These are phyloP conservation scores for Pichia sp. DNA, from an alignment of 1,139 yeast species.

Conservation along the genomic window DNA sequence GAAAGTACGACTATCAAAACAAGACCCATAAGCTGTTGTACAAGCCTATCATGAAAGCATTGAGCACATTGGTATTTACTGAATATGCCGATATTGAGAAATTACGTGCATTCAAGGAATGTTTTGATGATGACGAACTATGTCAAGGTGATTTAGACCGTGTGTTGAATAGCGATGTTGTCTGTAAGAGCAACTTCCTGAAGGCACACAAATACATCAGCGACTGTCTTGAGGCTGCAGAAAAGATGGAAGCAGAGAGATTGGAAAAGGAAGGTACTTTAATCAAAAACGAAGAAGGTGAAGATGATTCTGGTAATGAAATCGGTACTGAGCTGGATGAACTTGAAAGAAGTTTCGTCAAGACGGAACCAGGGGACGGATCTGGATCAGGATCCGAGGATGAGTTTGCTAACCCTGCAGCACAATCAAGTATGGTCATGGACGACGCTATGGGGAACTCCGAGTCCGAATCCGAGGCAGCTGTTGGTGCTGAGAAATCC, in stretches of 20 bases:
- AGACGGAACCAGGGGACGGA: too few relatives aligned
- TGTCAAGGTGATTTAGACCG: constrained; percentile 29
- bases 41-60: constrained; percentile 52
- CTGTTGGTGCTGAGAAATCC: too few relatives aligned
- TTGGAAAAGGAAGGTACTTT: constrained; percentile 8
- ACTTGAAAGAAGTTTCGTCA: not conserved
- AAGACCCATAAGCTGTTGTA: constrained; percentile 42
- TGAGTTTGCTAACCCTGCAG: not conserved
- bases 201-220: constrained; percentile 25
- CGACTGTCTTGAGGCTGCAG: constrained; percentile 26
- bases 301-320: constrained; percentile 1
- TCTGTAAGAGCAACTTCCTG: constrained; percentile 22
- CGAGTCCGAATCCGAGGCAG: not conserved
- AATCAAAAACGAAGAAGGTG: constrained; percentile 10
- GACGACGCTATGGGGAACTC: not conserved
- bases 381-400: too few relatives aligned
- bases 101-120: constrained; percentile 22
- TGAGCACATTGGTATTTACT: constrained; percentile 49
- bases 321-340: too few relatives aligned
- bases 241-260: constrained; percentile 20
- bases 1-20: constrained; percentile 23
- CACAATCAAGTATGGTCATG: constrained; percentile 6
- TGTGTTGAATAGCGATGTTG: constrained; percentile 22
- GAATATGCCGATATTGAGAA: constrained; percentile 31
- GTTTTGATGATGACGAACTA: constrained; percentile 25